Evolutionary conservation across 148 eudicot genomes (phyloP), one percentile per base, ranked within the genome.

Genomic region (Camellia sinensis): DNA sequence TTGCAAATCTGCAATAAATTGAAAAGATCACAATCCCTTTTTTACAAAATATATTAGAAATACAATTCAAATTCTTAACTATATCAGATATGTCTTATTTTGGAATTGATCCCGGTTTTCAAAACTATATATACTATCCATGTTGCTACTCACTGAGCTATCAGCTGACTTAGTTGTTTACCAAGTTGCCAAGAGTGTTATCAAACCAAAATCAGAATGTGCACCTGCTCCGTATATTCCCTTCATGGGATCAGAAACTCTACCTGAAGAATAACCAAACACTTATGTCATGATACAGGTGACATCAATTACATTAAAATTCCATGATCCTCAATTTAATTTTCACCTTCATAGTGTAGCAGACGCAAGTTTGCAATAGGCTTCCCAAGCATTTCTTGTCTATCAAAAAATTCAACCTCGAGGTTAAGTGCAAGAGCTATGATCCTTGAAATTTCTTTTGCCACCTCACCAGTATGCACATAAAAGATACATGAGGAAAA

Each of bases 181-280:
- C n/a, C n/a, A n/a, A n/a, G n/a, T n/a, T 7, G 97, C 97, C 91
- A 96, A 83, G 69, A 96, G 99, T 56, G 98, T 96, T 73, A 96
- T 85, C 73, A 96, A 82, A 78, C 98, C 99, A 73, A 66, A 93
- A 81, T 96, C 99, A 84, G 99, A 84, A 85, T 96, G 99, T 67
- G 98, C 97, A 74, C 99, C 99, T 62, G 99, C 98, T 82, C 97
- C 99, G 74, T 73, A 96, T 80, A 91, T 85, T 87, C 99, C 99
- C 76, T 91, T 93, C 29, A 77, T 78, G 4, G 91, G 87, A 80
- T 93, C 99, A 64, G 99, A 93, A 67, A 89, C 79, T 88, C 67
- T 89, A 83, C 88, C 97, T 96, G 75, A 43, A 77, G 59, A 72
- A 48, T 68, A 78, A 65, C 50, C 65, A 29, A 29, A 29, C 29